These are phyloP conservation scores for Sclerotinia glacialis DNA, from an alignment of 2,329 filamentous ascomycete genomes.

Conservation along the genomic window DNA sequence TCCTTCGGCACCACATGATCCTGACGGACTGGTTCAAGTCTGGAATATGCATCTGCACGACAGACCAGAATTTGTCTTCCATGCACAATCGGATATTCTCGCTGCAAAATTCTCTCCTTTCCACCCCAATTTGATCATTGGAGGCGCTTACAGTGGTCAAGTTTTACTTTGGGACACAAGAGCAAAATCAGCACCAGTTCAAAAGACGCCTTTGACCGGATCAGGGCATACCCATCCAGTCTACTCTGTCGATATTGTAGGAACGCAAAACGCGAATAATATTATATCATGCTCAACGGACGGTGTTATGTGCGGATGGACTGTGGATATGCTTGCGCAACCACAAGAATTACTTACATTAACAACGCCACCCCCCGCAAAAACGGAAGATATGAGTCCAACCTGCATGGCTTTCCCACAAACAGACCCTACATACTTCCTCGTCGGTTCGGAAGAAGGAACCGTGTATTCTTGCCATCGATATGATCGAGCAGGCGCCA, in stretches of 20 bases:
- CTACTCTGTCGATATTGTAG: slow-evolving; percentile 92
- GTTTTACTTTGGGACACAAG: slow-evolving; percentile 96
- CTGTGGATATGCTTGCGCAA: slow-evolving; percentile 94
- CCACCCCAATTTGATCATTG: slow-evolving; percentile 92
- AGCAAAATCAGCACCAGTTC: slow-evolving; percentile 81
- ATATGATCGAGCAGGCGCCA: slow-evolving; percentile 95
- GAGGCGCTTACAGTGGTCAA: slow-evolving; percentile 94
- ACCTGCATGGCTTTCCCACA: slow-evolving; percentile 94
- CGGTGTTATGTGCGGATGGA: slow-evolving; percentile 95
- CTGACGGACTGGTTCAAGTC: slow-evolving; percentile 88
- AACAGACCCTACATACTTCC: slow-evolving; percentile 94
- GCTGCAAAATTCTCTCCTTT: slow-evolving; percentile 98
- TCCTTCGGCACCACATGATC: slow-evolving; percentile 88
- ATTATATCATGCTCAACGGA: slow-evolving; percentile 97
- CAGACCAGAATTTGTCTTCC: slow-evolving; percentile 93
- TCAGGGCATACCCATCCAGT: slow-evolving; percentile 95
- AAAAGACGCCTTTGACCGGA: slow-evolving; percentile 93
- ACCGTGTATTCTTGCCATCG: slow-evolving; percentile 94
- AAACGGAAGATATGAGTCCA: slow-evolving; percentile 91
- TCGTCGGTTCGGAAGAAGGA: slow-evolving; percentile 95
- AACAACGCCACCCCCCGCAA: slow-evolving; percentile 77
- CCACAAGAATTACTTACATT: slow-evolving; percentile 92
- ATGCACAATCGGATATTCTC: slow-evolving; percentile 91
- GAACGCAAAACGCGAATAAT: slow-evolving; percentile 98
- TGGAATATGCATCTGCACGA: slow-evolving; percentile 97